Evolutionary conservation across 2,329 filamentous ascomycete genomes (phyloP), one percentile per base, ranked within the genome.

Genomic region (Aspergillus persii): DNA sequence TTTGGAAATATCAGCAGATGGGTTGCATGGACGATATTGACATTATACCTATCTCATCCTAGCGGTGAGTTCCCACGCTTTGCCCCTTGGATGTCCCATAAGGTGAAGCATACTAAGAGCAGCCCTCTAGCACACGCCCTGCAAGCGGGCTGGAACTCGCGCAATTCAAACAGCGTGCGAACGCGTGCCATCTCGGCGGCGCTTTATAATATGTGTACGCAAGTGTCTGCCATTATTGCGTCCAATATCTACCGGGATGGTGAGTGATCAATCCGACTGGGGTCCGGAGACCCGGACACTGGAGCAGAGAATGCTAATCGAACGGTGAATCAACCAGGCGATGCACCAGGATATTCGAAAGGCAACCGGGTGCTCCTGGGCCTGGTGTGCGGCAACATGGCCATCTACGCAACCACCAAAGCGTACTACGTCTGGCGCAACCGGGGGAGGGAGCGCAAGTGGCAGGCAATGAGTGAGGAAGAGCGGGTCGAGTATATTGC

Each of bases 41-140:
- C 81, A 0, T 66, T 86, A 33, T 76, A 84, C 26, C 76, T 81
- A 2, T 78, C 80, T 1, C 81, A 82, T 57, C 83, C 83, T 0
- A 85, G 83, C 63, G 62, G 71, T 74, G 60, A 27, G 41, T 53
- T 54, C n/a, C 3, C 39, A 23, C 18, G 18, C 18, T 23, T 23
- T 23, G 18, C 26, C 44, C n/a, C 23, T 23, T 31, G 8, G 3
- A 27, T 6, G 26, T 18, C 5, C 33, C 12, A 23, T 27, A 6
- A 18, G 4, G 36, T 49, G 18, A 39, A 7, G 23, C n/a, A 47
- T 49, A 39, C 51, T 64, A 18, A 64, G 47, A 33, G 53, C n/a
- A 15, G 23, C 7, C 39, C 15, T 12, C 9, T 57, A 72, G 83
- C 84, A 56, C 84, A 86, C 63, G 81, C 84, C 8, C 79, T 86